A percentile compares a stretch with the other conserved stretches of the same genome.
These are phyloP conservation scores for Paracoccidioides lutzii DNA, from an alignment of 2,329 filamentous ascomycete species.

Conservation along the genomic window DNA sequence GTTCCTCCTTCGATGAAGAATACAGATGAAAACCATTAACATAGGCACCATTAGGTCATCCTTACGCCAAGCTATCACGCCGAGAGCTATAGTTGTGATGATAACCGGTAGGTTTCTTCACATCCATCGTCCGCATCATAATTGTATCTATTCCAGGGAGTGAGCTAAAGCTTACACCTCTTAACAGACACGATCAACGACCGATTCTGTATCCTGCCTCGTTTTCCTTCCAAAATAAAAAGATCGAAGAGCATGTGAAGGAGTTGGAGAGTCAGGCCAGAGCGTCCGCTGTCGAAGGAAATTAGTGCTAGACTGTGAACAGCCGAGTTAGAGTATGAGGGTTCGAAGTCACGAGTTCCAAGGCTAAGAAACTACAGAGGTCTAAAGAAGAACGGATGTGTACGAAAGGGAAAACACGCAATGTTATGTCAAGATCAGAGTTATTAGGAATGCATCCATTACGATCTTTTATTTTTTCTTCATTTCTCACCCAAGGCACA, in stretches of 20 bases:
- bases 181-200: slow-evolving; percentile 1
- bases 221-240: slow-evolving; percentile 3
- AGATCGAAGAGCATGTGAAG: slow-evolving; percentile 2
- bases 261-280: not conserved
- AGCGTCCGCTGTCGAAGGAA: not conserved
- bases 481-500: not conserved
- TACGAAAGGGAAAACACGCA: not conserved
- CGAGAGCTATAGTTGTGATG: slow-evolving; percentile 7
- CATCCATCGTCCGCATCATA: not conserved
- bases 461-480: not conserved
- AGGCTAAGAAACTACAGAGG: not conserved
- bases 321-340: no score
- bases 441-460: not conserved
- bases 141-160: not conserved
- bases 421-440: not conserved
- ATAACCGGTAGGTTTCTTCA: slow-evolving; percentile 1
- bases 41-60: slow-evolving; percentile 15
- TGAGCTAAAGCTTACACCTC: not conserved
- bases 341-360: no score
- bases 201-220: slow-evolving; percentile 2
- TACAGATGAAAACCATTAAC: not conserved
- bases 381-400: not conserved
- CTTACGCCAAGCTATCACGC: slow-evolving; percentile 42
- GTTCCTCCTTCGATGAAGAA: not conserved
- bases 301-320: no score